Evolutionary conservation across 78 protist genomes (phyloP), one percentile per base, ranked within the genome.

Genomic region (Dictyostelium brefeldianum): DNA sequence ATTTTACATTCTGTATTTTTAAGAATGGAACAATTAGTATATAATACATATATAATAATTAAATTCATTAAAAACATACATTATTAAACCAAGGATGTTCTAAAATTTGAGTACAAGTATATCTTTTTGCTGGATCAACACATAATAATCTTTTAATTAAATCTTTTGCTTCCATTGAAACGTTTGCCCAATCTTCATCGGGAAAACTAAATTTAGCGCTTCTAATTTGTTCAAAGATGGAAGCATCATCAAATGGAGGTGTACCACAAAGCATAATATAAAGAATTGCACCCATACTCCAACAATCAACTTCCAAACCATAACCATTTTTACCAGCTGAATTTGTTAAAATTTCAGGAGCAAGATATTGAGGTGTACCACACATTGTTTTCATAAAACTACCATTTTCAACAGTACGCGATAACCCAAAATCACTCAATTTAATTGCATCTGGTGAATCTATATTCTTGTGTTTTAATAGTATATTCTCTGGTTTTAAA

Each of bases 211-310:
- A 87, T 8, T 59, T 53, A 6, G 93, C 93, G 10, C 59, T 87
- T 77, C 93, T 74, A 57, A 87, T 87, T 64, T 87, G 93, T 64
- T 87, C 93, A 48, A 87, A 87, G 22, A 87, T 87, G 43, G 93
- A 87, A 11, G 53, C 17, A 11, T 90, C 95, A 46, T 80, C 95
- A 80, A 90, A 90, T 43, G 95, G 95, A 15, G 95, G 89, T 59
- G 73, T 54, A 27, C 95, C 95, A 59, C 89, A 90, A 18, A 90
- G 59, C 95, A 92, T 92, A 25, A 80, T 54, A 80, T 92, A 92
- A n/a, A 92, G 59, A 57, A 92, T 92, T 20, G 92, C 90, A 18
- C 95, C 95, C 95, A 92, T 59, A 78, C 90, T 80, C 95, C 95
- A 92, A 74, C 90, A 83, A 59, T 92, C 95, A 5, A 92, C 95